Conservation (phyloP, 257 asterid species). For the Primulina huaijiensis region DNA sequence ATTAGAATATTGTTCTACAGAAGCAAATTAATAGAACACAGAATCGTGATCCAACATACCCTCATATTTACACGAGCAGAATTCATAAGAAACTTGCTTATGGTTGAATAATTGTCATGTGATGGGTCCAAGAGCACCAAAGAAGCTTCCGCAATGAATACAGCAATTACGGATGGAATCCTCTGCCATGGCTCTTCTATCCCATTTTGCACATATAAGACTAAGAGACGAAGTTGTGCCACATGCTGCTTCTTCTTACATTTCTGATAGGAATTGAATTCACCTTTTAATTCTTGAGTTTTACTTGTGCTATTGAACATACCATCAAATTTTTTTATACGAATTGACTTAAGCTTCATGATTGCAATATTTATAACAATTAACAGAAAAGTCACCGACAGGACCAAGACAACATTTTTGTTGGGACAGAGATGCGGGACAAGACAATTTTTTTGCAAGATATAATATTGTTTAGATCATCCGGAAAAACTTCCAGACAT, state of each 20-base stretch:
- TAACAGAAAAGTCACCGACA: too few relatives aligned
- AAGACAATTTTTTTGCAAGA: not conserved
- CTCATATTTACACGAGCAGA: conserved; percentile 60
- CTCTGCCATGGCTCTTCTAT: conserved; percentile 74
- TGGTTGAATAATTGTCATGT: conserved; percentile 57
- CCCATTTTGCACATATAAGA: conserved; percentile 81
- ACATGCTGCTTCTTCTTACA: conserved; percentile 67
- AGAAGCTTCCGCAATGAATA: conserved; percentile 84
- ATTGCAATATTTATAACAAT: not conserved
- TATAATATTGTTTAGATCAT: not conserved
- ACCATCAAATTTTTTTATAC: not conserved
- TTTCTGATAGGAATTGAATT: conserved; percentile 46
- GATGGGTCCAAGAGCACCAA: conserved; percentile 63
- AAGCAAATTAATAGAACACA: conserved; percentile 10
- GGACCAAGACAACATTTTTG: not conserved
- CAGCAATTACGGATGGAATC: conserved; percentile 69
- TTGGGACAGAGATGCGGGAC: not conserved
- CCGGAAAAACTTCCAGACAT: not conserved
- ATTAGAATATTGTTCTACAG: conserved; percentile 20
- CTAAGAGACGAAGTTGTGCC: conserved; percentile 55
- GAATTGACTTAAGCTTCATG: not conserved
- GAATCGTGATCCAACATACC: conserved; percentile 40
- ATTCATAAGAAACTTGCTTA: conserved; percentile 56
- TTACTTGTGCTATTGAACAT: not conserved
- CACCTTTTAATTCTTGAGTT: not conserved